A percentile compares a stretch with the other conserved stretches of the same genome.
Evolutionary conservation across 169 alveolate species (phyloP).

Genomic region (Pseudocohnilembus persalinus): DNA sequence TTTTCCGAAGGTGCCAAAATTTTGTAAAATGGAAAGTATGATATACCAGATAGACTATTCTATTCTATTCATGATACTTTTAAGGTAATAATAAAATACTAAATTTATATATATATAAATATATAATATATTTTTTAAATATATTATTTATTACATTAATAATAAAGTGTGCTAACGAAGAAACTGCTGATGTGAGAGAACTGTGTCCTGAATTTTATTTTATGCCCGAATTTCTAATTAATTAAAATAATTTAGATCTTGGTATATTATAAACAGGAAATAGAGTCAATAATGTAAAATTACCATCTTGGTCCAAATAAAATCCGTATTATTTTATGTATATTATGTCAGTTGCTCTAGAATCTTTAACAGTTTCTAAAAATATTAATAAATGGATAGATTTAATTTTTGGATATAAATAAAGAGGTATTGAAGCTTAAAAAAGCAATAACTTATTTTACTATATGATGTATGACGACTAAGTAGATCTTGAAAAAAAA

Average conservation of each 20-base stretch:
- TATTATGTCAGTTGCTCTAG: conserved; percentile 62
- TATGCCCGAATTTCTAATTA: conserved; percentile 48
- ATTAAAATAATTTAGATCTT: conserved; percentile 22
- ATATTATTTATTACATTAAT: too few relatives aligned
- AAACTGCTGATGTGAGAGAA: conserved; percentile 29
- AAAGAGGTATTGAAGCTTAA: conserved; percentile 54
- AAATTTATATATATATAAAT: too few relatives aligned
- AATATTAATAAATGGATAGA: conserved; percentile 72
- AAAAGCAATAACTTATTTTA: conserved; percentile 32
- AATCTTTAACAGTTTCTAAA: conserved; percentile 60
- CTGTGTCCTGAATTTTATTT: conserved; percentile 47
- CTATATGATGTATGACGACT: conserved; percentile 45
- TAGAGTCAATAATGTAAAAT: conserved; percentile 17
- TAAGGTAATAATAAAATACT: not conserved
- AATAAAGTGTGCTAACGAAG: not conserved
- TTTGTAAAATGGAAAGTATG: conserved; percentile 48
- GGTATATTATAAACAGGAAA: conserved; percentile 18
- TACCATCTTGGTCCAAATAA: conserved; percentile 48
- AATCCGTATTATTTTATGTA: conserved; percentile 58
- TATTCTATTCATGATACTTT: conserved; percentile 20
- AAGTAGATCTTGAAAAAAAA: conserved; percentile 50
- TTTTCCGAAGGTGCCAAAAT: conserved; percentile 31
- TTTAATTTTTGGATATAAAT: conserved; percentile 72
- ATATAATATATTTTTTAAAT: too few relatives aligned
- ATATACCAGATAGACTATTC: conserved; percentile 49